Conservation (phyloP, 306 rosid genomes). For the Dicorynia guianensis region DNA sequence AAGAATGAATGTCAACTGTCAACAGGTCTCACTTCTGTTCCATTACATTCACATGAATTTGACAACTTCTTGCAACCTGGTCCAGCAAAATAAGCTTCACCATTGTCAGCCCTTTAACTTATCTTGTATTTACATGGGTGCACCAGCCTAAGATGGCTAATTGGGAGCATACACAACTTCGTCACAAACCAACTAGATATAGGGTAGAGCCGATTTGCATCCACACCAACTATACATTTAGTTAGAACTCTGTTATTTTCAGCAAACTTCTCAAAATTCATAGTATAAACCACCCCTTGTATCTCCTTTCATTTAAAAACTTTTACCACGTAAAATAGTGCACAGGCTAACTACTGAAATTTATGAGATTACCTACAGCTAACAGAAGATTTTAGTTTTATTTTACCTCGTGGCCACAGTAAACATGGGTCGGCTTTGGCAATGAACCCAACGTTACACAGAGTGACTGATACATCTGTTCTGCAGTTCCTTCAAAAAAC, state of each 20-base stretch:
- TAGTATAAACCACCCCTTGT: neutral
- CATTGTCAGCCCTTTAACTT: too few relatives aligned
- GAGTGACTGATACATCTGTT: constrained; percentile 91
- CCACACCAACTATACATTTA: constrained; percentile 4
- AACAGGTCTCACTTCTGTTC: too few relatives aligned
- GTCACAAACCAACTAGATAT: neutral
- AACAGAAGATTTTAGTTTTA: neutral
- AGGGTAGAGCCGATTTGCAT: neutral
- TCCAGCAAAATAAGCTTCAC: too few relatives aligned
- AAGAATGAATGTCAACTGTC: neutral
- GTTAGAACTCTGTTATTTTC: neutral
- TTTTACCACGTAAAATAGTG: neutral
- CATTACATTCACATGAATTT: constrained; percentile 6
- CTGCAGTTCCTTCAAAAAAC: constrained; percentile 95
- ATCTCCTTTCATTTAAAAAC: neutral
- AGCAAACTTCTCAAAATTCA: constrained; percentile 11
- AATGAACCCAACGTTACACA: constrained; percentile 75
- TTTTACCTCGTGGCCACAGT: constrained; percentile 94
- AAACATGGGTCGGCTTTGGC: constrained; percentile 83
- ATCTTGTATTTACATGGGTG: neutral
- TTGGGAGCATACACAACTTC: neutral
- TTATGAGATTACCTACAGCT: neutral
- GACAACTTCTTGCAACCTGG: neutral
- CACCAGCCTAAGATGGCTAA: neutral
- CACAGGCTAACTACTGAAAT: constrained; percentile 1